Evolutionary conservation across 257 asterid species (phyloP).

Genomic region (Solanum medicagineum): DNA sequence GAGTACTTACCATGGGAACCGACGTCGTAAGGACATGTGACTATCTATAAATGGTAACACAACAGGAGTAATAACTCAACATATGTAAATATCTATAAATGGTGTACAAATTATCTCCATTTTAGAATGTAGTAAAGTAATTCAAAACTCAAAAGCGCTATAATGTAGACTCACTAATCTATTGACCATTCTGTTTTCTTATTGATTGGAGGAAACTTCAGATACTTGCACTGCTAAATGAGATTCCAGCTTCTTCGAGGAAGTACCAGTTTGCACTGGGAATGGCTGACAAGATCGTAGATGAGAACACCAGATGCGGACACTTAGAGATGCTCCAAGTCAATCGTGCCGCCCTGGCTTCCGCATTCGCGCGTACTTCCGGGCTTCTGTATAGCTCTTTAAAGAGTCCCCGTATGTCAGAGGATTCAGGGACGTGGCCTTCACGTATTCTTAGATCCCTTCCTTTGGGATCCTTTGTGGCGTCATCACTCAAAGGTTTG

Average conservation of each 20-base stretch:
- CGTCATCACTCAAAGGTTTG: not conserved
- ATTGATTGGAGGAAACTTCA: not conserved
- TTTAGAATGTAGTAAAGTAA: not conserved
- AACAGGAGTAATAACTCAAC: not conserved
- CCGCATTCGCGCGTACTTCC: slow-evolving; percentile 14
- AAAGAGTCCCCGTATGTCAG: not conserved
- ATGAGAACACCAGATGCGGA: slow-evolving; percentile 12
- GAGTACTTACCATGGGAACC: not conserved
- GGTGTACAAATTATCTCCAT: not conserved
- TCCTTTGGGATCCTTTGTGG: slow-evolving; percentile 10
- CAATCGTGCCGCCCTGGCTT: slow-evolving; percentile 14
- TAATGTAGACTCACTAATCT: not conserved
- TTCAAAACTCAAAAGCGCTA: not conserved
- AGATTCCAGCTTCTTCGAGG: slow-evolving; percentile 24
- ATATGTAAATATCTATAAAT: not conserved
- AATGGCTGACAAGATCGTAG: slow-evolving; percentile 23
- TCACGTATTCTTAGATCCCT: not conserved
- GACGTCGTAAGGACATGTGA: not conserved
- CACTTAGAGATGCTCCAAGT: slow-evolving; percentile 16
- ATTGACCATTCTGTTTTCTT: not conserved
- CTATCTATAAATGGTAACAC: not conserved
- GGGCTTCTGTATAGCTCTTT: slow-evolving; percentile 5
- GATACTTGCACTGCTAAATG: slow-evolving; percentile 9
- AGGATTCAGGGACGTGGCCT: slow-evolving; percentile 5
- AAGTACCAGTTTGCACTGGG: slow-evolving; percentile 23